Percentiles rank a stretch among this genome's conserved stretches.
Evolutionary conservation across 768 basidiomycete species (phyloP).

Genomic region (Cystobasidium ongulense): DNA sequence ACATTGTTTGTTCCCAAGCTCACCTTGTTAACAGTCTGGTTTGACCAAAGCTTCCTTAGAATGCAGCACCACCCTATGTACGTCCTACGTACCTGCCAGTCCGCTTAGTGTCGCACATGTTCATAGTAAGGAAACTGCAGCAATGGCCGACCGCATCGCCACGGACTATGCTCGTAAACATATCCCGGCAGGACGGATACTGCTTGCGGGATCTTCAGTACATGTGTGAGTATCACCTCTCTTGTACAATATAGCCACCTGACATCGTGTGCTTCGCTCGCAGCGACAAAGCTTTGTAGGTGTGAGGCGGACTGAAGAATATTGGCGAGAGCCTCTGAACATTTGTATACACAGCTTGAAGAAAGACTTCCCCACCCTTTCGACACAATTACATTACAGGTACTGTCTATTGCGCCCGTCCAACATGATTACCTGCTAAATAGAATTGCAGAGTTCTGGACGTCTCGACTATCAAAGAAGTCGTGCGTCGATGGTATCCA

Average conservation of each 20-base stretch:
- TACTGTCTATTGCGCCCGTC: neutral
- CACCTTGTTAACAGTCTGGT: conserved; percentile 23
- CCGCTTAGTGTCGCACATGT: no score
- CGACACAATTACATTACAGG: conserved; percentile 10
- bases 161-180: conserved; percentile 6
- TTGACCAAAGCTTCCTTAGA: conserved; percentile 27
- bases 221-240: conserved; percentile 1
- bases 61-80: neutral
- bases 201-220: conserved; percentile 18
- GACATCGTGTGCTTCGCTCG: neutral
- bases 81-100: neutral
- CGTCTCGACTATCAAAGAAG: conserved; percentile 23
- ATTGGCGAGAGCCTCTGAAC: no score
- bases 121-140: no score
- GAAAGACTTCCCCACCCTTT: conserved; percentile 23
- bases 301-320: neutral
- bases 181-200: conserved; percentile 10
- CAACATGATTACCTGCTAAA: neutral
- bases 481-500: conserved; percentile 19
- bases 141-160: conserved; percentile 12
- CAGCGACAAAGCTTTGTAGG: conserved; percentile 25
- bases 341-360: neutral
- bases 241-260: neutral
- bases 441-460: conserved; percentile 16
- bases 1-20: neutral